Percentiles rank a stretch among this genome's conserved stretches.
Conservation (phyloP, 2,329 filamentous ascomycete species). For the Colletotrichum salicis region DNA sequence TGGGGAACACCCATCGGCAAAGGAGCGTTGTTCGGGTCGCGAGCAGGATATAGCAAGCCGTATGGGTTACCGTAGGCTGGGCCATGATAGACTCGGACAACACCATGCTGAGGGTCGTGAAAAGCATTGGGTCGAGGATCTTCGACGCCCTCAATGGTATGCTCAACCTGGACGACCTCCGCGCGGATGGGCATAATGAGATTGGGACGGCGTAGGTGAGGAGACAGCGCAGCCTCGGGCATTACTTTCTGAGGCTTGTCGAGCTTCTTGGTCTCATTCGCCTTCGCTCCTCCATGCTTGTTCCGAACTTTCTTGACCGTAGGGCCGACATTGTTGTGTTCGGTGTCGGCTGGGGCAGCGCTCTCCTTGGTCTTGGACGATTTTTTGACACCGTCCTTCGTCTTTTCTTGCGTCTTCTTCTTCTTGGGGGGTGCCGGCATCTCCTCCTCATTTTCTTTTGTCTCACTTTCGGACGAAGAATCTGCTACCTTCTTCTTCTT, state of each 20-base stretch:
- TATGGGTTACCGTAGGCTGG: constrained; percentile 64
- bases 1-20: constrained; percentile 56
- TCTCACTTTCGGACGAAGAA: constrained; percentile 35
- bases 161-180: constrained; percentile 65
- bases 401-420: constrained; percentile 34
- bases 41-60: constrained; percentile 58
- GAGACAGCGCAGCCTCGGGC: constrained; percentile 39
- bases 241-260: constrained; percentile 38
- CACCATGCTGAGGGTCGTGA: constrained; percentile 62
- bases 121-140: constrained; percentile 71
- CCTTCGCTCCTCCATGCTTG: neutral
- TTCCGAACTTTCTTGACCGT: constrained; percentile 5
- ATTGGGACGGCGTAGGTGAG: constrained; percentile 51
- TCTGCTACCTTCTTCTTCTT: constrained; percentile 31
- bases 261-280: constrained; percentile 34
- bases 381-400: constrained; percentile 24
- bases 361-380: constrained; percentile 30
- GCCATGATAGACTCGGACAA: constrained; percentile 68
- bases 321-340: constrained; percentile 27
- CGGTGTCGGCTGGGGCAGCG: neutral
- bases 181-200: constrained; percentile 60
- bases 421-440: constrained; percentile 5
- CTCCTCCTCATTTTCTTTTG: constrained; percentile 38
- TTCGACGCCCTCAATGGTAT: constrained; percentile 61
- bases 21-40: constrained; percentile 43